Base-by-base conservation (phyloP, 2,329 filamentous ascomycete genomes). In the Aspergillus fumigatiaffinis region DNA sequence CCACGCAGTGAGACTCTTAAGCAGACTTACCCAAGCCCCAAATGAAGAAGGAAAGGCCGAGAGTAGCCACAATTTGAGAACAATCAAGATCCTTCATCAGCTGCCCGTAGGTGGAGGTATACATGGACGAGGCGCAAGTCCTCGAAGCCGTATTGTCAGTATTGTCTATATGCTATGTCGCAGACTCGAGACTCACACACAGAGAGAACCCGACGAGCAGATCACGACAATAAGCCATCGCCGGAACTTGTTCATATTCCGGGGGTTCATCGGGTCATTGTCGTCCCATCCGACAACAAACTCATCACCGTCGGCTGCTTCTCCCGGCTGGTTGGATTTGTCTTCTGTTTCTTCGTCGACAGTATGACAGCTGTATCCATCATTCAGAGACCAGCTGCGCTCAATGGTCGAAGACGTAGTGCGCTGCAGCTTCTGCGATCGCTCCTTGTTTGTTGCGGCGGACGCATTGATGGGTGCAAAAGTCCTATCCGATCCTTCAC, bases 121-220 rank as follows among this genome's bases (percentile, higher is more conserved):
- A 96, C 66, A 96, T 86, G n/a, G 91, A 94, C 50, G 89, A 92
- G 1, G 90, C 85, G 70, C 88, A 91, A 8, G 92, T 96, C 54
- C 89, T 92, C 66, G 14, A 46, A 59, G 50, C 42, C 41, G 51
- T 25, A 35, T 7, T 47, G 6, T 14, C 17, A 56, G 38, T 29
- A 53, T 46, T 28, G 14, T 38, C 32, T 17, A 8, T 50, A 54
- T 20, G 26, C 26, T 29, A 28, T 14, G 23, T 46, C 46, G 49
- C 25, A 53, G 20, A 9, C 50, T 26, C 21, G 21, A 35, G n/a
- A 86, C 89, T 81, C 82, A 92, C 88, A 96, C 92, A 73, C 90
- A 93, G 58, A 94, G 80, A 50, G 90, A 90, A 7, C 88, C 89
- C 55, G 82, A 71, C 9, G 87, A 86, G n/a, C 92, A 82, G 56